Evolutionary conservation across 139 green algal species (phyloP).

Genomic region (Micromonas commoda): DNA sequence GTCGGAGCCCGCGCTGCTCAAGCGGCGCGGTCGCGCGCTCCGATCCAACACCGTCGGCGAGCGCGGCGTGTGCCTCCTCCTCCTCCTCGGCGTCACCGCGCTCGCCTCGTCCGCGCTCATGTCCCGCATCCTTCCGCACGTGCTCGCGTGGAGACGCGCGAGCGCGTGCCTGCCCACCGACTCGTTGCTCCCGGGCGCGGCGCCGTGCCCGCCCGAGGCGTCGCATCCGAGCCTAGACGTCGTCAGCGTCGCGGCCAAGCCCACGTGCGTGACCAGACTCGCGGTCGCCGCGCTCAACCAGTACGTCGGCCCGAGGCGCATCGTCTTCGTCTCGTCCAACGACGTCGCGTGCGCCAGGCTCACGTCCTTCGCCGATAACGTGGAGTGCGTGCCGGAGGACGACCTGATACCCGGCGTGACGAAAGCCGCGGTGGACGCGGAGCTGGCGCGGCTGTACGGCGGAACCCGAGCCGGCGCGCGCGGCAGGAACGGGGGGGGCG

Average conservation of each 20-base stretch:
- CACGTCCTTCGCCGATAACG: neutral
- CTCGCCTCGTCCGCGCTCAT: neutral
- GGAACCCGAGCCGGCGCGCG: too few species aligned
- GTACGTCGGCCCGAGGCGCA: constrained; percentile 21
- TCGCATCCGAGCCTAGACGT: neutral
- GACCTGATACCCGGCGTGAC: constrained; percentile 6
- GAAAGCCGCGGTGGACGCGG: neutral
- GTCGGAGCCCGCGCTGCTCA: too few species aligned
- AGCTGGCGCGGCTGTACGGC: neutral
- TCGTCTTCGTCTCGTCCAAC: constrained; percentile 3
- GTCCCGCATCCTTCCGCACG: neutral
- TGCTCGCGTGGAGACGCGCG: neutral
- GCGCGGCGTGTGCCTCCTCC: neutral
- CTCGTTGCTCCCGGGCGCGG: neutral
- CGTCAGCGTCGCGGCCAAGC: constrained; percentile 13
- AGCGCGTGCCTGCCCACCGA: neutral
- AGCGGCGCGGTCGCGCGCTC: too few species aligned
- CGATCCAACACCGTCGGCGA: too few species aligned
- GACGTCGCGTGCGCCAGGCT: neutral
- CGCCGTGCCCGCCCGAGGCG: neutral
- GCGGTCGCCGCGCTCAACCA: constrained; percentile 14
- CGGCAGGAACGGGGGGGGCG: too few species aligned
- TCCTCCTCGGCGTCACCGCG: neutral
- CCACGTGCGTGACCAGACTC: constrained; percentile 19
- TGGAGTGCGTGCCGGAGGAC: constrained; percentile 25